phyloP scores from a whole-genome alignment of 169 alveolate species.

The Plasmodium vivax region DNA sequence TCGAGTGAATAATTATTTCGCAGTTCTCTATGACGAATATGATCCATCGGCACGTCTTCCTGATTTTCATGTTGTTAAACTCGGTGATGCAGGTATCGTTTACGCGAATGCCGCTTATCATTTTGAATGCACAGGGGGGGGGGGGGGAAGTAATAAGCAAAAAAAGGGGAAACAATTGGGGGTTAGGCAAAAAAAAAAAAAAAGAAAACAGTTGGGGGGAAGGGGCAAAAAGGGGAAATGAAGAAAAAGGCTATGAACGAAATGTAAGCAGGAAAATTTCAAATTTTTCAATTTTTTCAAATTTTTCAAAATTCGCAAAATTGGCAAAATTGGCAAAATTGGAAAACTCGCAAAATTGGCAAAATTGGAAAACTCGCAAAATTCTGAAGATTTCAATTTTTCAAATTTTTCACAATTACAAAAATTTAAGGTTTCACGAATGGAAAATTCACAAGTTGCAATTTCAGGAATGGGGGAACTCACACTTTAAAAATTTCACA shows the following conservation, averaged over 20 bases:
- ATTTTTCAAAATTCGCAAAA: too few species aligned
- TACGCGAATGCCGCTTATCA: conserved; percentile 86
- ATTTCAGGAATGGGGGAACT: background rate
- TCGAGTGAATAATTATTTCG: conserved; percentile 69
- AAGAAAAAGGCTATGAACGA: background rate
- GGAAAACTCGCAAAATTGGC: background rate
- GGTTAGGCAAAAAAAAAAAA: background rate
- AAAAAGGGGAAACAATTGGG: background rate
- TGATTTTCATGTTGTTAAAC: conserved; percentile 81
- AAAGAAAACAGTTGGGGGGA: background rate
- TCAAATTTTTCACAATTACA: background rate
- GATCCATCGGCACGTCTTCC: conserved; percentile 81
- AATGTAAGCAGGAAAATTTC: background rate
- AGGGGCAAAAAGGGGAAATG: background rate
- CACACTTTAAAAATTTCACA: background rate
- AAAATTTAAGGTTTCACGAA: conserved; percentile 3
- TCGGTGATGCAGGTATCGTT: conserved; percentile 80
- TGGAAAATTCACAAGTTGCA: background rate
- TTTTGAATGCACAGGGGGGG: conserved; percentile 37
- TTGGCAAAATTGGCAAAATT: too few species aligned
- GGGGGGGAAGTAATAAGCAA: background rate
- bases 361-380: too few species aligned
- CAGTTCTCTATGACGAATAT: conserved; percentile 79
- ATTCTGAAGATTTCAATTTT: background rate
- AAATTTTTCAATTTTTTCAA: background rate